These are phyloP conservation scores for Colletotrichum horii DNA, from an alignment of 2,329 filamentous ascomycete genomes.

Conservation along the genomic window DNA sequence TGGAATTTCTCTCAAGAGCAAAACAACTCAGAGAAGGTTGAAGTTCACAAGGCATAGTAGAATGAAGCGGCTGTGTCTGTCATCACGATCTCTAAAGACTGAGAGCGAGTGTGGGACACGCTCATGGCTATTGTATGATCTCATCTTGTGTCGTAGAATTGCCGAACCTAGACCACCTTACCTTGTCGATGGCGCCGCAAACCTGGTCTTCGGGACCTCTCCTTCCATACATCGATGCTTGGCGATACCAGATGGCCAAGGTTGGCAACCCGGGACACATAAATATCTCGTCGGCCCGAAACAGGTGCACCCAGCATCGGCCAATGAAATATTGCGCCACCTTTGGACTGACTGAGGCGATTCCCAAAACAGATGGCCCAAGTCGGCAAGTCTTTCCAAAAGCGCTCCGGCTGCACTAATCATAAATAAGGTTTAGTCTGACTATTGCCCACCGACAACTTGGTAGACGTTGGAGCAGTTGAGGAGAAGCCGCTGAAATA, in stretches of 20 bases:
- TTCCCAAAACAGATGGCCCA: not conserved
- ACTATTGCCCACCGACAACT: not conserved
- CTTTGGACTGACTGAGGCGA: not conserved
- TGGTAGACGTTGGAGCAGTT: not conserved
- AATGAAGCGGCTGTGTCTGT: not conserved
- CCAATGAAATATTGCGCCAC: not conserved
- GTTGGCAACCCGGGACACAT: not conserved
- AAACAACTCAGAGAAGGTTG: too few species aligned
- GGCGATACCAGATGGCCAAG: not conserved
- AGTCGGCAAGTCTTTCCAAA: not conserved
- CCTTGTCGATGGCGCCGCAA: not conserved
- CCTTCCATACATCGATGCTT: not conserved
- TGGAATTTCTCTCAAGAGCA: too few species aligned
- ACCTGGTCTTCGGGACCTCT: not conserved
- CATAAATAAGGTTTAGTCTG: not conserved
- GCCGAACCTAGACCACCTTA: not conserved
- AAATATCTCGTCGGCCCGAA: not conserved
- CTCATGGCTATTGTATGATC: not conserved
- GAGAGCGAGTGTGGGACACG: not conserved
- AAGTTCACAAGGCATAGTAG: too few species aligned
- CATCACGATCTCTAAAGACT: not conserved
- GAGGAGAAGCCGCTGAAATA: not conserved
- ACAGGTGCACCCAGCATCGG: not conserved
- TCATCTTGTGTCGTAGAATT: not conserved
- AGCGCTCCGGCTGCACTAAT: not conserved